phyloP scores from a whole-genome alignment of 1,139 yeast species.

The Maudiozyma humilis region DNA sequence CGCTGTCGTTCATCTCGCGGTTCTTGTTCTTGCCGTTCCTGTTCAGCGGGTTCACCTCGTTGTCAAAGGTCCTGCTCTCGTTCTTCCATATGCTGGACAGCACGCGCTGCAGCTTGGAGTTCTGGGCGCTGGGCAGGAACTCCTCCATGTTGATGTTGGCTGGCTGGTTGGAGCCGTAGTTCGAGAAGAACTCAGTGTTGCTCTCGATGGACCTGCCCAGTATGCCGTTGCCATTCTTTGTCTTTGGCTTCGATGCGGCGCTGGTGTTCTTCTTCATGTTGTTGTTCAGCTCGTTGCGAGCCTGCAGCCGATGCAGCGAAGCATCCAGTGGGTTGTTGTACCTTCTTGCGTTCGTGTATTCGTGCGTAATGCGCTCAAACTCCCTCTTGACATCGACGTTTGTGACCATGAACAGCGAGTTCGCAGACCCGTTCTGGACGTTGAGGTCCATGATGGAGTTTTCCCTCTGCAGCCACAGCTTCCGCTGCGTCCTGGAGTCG shows the following conservation, averaged over 20 bases:
- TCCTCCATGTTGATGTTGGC: slow-evolving; percentile 15
- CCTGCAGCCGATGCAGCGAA: slow-evolving; percentile 40
- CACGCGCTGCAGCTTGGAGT: slow-evolving; percentile 20
- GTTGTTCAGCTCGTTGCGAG: background rate
- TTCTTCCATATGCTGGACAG: slow-evolving; percentile 27
- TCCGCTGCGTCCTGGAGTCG: slow-evolving; percentile 75
- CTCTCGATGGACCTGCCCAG: slow-evolving; percentile 1
- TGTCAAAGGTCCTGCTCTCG: slow-evolving; percentile 23
- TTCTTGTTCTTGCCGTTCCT: slow-evolving; percentile 6
- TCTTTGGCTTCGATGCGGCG: slow-evolving; percentile 2
- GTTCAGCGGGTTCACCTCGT: slow-evolving; percentile 21
- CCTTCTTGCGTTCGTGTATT: slow-evolving; percentile 61
- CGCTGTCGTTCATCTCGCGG: slow-evolving; percentile 4
- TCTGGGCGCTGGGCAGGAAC: slow-evolving; percentile 17
- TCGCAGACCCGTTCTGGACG: slow-evolving; percentile 26
- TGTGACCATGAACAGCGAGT: slow-evolving; percentile 37
- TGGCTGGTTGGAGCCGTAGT: slow-evolving; percentile 4
- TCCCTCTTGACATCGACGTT: slow-evolving; percentile 64
- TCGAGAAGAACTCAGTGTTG: slow-evolving; percentile 4
- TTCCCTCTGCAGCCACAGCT: slow-evolving; percentile 76
- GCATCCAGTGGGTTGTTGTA: slow-evolving; percentile 62
- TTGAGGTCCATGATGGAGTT: slow-evolving; percentile 55
- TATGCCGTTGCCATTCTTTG: slow-evolving; percentile 1
- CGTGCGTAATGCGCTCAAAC: slow-evolving; percentile 67
- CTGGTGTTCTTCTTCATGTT: slow-evolving; percentile 1